These are phyloP conservation scores for Penicillium paxilli DNA, from an alignment of 495 filamentous ascomycete genomes.

Conservation along the genomic window DNA sequence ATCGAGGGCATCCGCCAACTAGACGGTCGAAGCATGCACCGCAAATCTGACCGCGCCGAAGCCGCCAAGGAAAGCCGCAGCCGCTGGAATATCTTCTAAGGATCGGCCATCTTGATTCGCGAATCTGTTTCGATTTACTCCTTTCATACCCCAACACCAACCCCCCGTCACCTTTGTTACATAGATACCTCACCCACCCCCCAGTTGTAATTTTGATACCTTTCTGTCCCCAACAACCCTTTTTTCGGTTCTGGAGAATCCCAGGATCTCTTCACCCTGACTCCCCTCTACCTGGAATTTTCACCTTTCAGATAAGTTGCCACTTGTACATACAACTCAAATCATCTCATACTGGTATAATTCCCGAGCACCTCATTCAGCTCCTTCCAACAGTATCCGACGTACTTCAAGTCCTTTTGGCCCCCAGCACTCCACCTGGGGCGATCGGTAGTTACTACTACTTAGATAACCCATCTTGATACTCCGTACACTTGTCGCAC, in stretches of 20 bases:
- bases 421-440: too few relatives aligned
- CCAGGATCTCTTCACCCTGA: slow-evolving; percentile 9
- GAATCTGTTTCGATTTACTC: slow-evolving; percentile 7
- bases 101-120: slow-evolving; percentile 2
- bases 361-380: not conserved
- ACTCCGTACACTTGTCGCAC: too few relatives aligned
- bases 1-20: slow-evolving; percentile 84
- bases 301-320: not conserved
- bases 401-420: too few relatives aligned
- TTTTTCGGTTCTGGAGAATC: slow-evolving; percentile 3
- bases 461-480: too few relatives aligned
- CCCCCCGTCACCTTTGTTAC: not conserved
- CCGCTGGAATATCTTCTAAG: slow-evolving; percentile 45
- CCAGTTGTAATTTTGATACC: slow-evolving; percentile 19
- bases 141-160: not conserved
- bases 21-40: slow-evolving; percentile 51
- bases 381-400: too few relatives aligned
- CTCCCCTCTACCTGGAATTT: slow-evolving; percentile 6
- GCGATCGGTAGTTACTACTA: too few relatives aligned
- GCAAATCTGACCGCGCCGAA: slow-evolving; percentile 29
- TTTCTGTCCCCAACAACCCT: slow-evolving; percentile 6
- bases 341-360: not conserved
- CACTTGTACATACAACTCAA: not conserved
- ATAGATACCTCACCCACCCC: slow-evolving; percentile 7
- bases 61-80: slow-evolving; percentile 32